Evolutionary conservation across 2,329 filamentous ascomycete species (phyloP).

Genomic region (Sordariomycetes sp.): DNA sequence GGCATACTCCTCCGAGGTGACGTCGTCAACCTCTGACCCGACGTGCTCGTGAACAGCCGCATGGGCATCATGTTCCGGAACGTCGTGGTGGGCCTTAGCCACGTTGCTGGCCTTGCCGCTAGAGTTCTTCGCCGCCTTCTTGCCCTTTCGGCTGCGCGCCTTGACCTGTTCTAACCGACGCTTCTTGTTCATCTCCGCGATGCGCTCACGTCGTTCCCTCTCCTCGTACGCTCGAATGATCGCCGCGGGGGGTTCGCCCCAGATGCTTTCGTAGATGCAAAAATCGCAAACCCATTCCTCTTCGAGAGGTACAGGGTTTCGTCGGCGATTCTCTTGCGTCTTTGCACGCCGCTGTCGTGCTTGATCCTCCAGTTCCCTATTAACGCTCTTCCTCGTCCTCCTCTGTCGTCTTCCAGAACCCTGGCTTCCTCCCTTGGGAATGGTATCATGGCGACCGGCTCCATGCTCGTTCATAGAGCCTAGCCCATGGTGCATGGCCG

Average conservation of each 20-base stretch:
- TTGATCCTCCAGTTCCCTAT: slow-evolving; percentile 60
- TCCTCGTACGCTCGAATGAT: slow-evolving; percentile 88
- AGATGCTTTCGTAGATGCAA: slow-evolving; percentile 94
- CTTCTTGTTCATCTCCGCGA: slow-evolving; percentile 74
- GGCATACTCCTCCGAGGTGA: slow-evolving; percentile 2
- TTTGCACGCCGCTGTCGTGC: slow-evolving; percentile 66
- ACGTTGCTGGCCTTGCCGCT: slow-evolving; percentile 43
- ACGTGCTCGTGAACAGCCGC: neutral
- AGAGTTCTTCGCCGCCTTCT: slow-evolving; percentile 36
- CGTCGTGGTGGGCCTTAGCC: slow-evolving; percentile 1
- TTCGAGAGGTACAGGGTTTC: slow-evolving; percentile 54
- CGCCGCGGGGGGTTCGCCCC: slow-evolving; percentile 72
- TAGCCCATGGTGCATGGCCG: neutral
- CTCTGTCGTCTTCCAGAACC: slow-evolving; percentile 25
- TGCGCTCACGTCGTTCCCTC: slow-evolving; percentile 76
- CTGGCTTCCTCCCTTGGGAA: slow-evolving; percentile 11
- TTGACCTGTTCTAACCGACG: slow-evolving; percentile 84
- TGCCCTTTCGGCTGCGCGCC: slow-evolving; percentile 81
- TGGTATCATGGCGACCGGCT: slow-evolving; percentile 13
- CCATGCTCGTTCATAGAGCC: neutral
- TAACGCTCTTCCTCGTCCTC: slow-evolving; percentile 51
- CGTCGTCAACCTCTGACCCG: slow-evolving; percentile 1
- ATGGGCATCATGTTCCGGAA: neutral
- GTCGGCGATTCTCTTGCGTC: slow-evolving; percentile 63
- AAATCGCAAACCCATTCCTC: slow-evolving; percentile 96